Evolutionary conservation across 208 protist genomes (phyloP).

Genomic region (Endotrypanum monterogeii): DNA sequence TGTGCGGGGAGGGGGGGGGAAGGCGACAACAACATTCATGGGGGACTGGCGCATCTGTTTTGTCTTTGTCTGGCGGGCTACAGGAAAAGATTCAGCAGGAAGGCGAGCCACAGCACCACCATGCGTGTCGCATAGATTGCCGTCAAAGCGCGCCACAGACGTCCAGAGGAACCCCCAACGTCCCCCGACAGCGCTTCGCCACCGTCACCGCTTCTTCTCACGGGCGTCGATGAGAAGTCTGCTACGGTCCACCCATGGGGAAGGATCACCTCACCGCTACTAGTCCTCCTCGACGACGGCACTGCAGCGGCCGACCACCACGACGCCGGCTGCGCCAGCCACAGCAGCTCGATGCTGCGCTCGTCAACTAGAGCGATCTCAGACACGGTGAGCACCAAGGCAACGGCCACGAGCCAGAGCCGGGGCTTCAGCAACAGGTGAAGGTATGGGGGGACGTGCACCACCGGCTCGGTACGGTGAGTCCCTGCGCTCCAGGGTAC

Average conservation of each 20-base stretch:
- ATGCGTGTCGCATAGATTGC: slow-evolving; percentile 36
- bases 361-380: slow-evolving; percentile 52
- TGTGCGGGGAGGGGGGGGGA: neutral
- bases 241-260: slow-evolving; percentile 24
- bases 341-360: slow-evolving; percentile 27
- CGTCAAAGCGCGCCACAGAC: slow-evolving; percentile 6
- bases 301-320: slow-evolving; percentile 18
- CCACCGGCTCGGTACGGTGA: neutral
- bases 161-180: neutral
- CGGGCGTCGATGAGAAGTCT: neutral
- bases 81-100: slow-evolving; percentile 38
- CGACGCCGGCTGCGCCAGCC: slow-evolving; percentile 22
- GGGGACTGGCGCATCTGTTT: too few relatives aligned
- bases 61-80: slow-evolving; percentile 3
- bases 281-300: neutral
- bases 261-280: slow-evolving; percentile 3
- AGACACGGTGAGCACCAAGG: slow-evolving; percentile 43
- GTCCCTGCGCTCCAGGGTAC: neutral
- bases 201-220: neutral
- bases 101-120: slow-evolving; percentile 27
- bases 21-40: neutral
- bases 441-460: slow-evolving; percentile 14
- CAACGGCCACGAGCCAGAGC: slow-evolving; percentile 39
- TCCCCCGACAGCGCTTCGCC: neutral
- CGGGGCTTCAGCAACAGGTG: slow-evolving; percentile 39